Conservation (phyloP, 169 alveolate species). For the Condylostoma magnum region DNA sequence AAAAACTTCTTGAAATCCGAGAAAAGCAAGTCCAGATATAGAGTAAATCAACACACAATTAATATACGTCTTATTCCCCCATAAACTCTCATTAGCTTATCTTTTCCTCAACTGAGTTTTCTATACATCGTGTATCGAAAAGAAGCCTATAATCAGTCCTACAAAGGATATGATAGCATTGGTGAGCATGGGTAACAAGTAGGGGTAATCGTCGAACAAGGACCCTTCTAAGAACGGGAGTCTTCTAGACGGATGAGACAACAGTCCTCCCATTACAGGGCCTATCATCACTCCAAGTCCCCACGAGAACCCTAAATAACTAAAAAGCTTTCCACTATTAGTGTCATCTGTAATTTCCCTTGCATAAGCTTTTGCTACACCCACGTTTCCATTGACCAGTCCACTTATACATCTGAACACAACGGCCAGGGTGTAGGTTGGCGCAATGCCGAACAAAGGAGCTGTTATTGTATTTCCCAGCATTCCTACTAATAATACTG, state of each 20-base stretch:
- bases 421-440: background rate
- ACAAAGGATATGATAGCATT: constrained; percentile 5
- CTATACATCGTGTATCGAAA: background rate
- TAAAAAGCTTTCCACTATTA: background rate
- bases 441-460: constrained; percentile 6
- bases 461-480: background rate
- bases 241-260: background rate
- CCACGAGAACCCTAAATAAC: constrained; percentile 8
- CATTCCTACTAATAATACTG: background rate
- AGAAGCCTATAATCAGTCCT: background rate
- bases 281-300: constrained; percentile 23
- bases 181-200: constrained; percentile 2
- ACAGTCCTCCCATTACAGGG: constrained; percentile 22
- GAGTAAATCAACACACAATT: background rate
- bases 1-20: background rate
- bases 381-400: background rate
- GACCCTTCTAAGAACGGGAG: background rate
- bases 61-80: constrained; percentile 8
- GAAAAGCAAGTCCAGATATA: background rate
- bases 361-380: constrained; percentile 10
- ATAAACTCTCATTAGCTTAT: background rate
- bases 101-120: background rate
- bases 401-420: constrained; percentile 28
- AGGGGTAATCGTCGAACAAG: constrained; percentile 23
- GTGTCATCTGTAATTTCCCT: constrained; percentile 15